Conservation (phyloP, 495 filamentous ascomycete genomes). For the Penicillium lividum region DNA sequence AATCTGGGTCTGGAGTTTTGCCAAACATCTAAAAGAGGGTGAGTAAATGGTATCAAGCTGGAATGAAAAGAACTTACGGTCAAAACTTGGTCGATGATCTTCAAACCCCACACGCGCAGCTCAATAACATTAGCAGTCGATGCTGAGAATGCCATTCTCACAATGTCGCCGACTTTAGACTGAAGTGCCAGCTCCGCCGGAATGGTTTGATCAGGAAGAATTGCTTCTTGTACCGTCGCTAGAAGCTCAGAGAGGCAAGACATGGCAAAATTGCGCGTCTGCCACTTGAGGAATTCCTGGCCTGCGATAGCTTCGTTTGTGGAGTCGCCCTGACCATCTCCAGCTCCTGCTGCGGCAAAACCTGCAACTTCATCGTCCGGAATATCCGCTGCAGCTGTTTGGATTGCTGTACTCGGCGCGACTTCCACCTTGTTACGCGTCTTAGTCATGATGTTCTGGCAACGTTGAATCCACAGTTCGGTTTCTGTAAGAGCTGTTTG, state of each 20-base stretch:
- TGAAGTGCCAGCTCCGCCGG: slow-evolving; percentile 74
- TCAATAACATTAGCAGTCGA: slow-evolving; percentile 92
- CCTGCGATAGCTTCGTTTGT: slow-evolving; percentile 60
- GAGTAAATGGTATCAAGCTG: neutral
- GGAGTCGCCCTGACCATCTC: slow-evolving; percentile 62
- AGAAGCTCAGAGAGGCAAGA: slow-evolving; percentile 86
- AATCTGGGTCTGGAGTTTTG: slow-evolving; percentile 92
- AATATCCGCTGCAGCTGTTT: slow-evolving; percentile 65
- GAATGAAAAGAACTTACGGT: slow-evolving; percentile 40
- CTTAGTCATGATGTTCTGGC: slow-evolving; percentile 85
- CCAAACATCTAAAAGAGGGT: slow-evolving; percentile 68
- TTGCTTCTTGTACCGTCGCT: slow-evolving; percentile 69
- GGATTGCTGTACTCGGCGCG: slow-evolving; percentile 46
- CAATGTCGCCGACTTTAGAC: slow-evolving; percentile 84
- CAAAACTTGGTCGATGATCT: slow-evolving; percentile 89
- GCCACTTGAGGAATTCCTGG: slow-evolving; percentile 91
- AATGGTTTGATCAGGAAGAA: slow-evolving; percentile 67
- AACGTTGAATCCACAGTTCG: slow-evolving; percentile 80
- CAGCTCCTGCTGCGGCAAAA: slow-evolving; percentile 73
- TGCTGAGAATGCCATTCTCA: slow-evolving; percentile 95
- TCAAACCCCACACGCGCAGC: slow-evolving; percentile 82
- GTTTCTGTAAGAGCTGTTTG: slow-evolving; percentile 81
- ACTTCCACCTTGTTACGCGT: slow-evolving; percentile 62
- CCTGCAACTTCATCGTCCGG: slow-evolving; percentile 97
- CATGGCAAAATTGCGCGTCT: slow-evolving; percentile 94